phyloP scores from a whole-genome alignment of 495 filamentous ascomycete genomes.

The Xeromyces bisporus region DNA sequence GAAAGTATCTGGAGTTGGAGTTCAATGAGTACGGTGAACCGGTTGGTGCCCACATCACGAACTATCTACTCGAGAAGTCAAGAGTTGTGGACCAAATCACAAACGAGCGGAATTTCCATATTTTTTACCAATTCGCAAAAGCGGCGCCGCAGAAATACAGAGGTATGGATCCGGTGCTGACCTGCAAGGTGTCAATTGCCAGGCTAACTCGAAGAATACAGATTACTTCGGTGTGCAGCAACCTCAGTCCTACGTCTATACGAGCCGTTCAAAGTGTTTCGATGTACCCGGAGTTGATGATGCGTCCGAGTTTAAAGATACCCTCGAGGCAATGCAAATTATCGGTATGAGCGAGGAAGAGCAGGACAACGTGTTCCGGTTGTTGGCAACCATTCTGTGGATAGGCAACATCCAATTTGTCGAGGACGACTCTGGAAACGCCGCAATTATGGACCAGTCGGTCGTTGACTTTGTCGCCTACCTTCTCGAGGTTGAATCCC shows the following conservation, averaged over 20 bases:
- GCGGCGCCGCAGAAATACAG: conserved; percentile 74
- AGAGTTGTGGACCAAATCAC: conserved; percentile 89
- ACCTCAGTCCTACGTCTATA: conserved; percentile 90
- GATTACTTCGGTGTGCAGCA: conserved; percentile 76
- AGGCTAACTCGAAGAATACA: conserved; percentile 5
- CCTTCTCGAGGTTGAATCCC: conserved; percentile 71
- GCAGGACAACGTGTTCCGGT: conserved; percentile 93
- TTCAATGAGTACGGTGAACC: conserved; percentile 91
- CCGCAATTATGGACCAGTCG: conserved; percentile 66
- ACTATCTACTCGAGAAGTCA: conserved; percentile 91
- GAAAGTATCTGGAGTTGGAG: conserved; percentile 95
- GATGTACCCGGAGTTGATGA: conserved; percentile 92
- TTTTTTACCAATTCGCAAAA: conserved; percentile 98
- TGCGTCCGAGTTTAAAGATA: conserved; percentile 75
- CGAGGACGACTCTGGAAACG: conserved; percentile 82
- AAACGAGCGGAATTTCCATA: conserved; percentile 97
- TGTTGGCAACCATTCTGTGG: conserved; percentile 88
- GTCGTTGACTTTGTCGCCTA: conserved; percentile 91
- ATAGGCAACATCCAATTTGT: conserved; percentile 79
- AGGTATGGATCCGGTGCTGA: conserved; percentile 31
- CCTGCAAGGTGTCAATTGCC: not conserved
- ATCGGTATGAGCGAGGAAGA: conserved; percentile 81
- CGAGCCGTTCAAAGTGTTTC: conserved; percentile 81
- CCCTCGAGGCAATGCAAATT: conserved; percentile 79
- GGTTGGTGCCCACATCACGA: conserved; percentile 92